Evolutionary conservation across 768 basidiomycete genomes (phyloP), one percentile per base, ranked within the genome.

Genomic region (Arthromyces matolae): DNA sequence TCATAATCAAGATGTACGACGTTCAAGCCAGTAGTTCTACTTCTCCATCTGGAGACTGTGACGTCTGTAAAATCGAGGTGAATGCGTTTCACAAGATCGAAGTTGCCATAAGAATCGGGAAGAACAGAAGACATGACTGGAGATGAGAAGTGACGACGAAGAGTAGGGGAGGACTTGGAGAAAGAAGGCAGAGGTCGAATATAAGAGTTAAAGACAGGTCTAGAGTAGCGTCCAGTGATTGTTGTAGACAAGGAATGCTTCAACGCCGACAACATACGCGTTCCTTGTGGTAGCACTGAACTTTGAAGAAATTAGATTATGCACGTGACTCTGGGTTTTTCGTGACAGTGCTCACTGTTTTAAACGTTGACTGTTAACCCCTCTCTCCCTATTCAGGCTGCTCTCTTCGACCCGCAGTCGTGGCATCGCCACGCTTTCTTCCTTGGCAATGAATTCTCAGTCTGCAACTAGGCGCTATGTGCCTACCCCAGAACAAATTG

Each of bases 1-100:
- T 93, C 84, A 63, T 93, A 92, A 64, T 93, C 89, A 14, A 95
- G 76, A 69, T 96, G 89, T 27, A 96, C 88, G 13, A 97, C 79
- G 20, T 80, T 88, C 49, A 97, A 69, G n/a, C 94, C 94, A 24
- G 91, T 92, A 41, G 79, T 77, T 52, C 86, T 77, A 56, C 91
- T 94, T 60, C 79, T 78, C 90, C 92, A 96, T 67, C 93, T 95
- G 8, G 88, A 89, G 35, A 95, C 74, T 14, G 73, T 73, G 33
- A 94, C 81, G 50, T 93, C 89, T 8, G 86, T 84, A 54, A 82
- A 92, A 54, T 85, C 83, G 36, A 93, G 71, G 58, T 86, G 81
- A 60, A 92, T 70, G 16, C 78, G 76, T 60, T 83, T 84, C 48
- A 93, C 68, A 31, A 93, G 77, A 67, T 95, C 89, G 60, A 91